phyloP scores from a whole-genome alignment of 1,284 basidiomycete species.

The Hemileia vastatrix region DNA sequence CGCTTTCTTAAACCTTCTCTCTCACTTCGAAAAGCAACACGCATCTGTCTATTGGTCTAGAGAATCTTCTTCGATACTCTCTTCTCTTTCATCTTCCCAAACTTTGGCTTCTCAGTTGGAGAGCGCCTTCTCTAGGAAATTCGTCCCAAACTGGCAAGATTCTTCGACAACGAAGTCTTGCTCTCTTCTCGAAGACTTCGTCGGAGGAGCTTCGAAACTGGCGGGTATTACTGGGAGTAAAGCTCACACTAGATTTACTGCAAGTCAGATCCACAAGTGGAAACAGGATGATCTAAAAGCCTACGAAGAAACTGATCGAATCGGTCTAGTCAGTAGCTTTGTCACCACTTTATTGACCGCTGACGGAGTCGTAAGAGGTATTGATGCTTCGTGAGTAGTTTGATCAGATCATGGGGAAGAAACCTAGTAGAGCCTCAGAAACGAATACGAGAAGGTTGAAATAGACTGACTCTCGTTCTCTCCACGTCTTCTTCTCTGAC shows the following conservation, averaged over 20 bases:
- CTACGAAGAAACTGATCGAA: slow-evolving; percentile 59
- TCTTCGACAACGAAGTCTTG: slow-evolving; percentile 72
- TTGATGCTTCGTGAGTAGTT: slow-evolving; percentile 39
- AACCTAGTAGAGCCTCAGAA: no score
- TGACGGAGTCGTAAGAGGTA: slow-evolving; percentile 47
- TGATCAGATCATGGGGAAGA: slow-evolving; percentile 55
- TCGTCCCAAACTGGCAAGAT: slow-evolving; percentile 85
- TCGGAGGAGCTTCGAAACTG: slow-evolving; percentile 61
- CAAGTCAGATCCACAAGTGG: slow-evolving; percentile 69
- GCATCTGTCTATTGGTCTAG: slow-evolving; percentile 77
- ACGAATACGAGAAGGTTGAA: no score
- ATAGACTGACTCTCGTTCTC: background rate
- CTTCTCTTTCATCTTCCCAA: slow-evolving; percentile 51
- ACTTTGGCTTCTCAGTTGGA: slow-evolving; percentile 51
- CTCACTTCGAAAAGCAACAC: slow-evolving; percentile 58
- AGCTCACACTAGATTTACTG: slow-evolving; percentile 81
- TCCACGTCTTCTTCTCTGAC: slow-evolving; percentile 21
- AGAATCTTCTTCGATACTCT: slow-evolving; percentile 53
- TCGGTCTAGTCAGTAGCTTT: slow-evolving; percentile 74
- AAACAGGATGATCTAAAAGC: slow-evolving; percentile 52
- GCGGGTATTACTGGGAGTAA: slow-evolving; percentile 69
- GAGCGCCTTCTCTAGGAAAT: slow-evolving; percentile 59
- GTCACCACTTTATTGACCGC: slow-evolving; percentile 64
- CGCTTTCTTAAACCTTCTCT: slow-evolving; percentile 4
- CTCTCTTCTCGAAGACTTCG: slow-evolving; percentile 55